These are phyloP conservation scores for Coemansia umbellata DNA, from an alignment of 192 early-diverging fungal genomes.

Conservation along the genomic window DNA sequence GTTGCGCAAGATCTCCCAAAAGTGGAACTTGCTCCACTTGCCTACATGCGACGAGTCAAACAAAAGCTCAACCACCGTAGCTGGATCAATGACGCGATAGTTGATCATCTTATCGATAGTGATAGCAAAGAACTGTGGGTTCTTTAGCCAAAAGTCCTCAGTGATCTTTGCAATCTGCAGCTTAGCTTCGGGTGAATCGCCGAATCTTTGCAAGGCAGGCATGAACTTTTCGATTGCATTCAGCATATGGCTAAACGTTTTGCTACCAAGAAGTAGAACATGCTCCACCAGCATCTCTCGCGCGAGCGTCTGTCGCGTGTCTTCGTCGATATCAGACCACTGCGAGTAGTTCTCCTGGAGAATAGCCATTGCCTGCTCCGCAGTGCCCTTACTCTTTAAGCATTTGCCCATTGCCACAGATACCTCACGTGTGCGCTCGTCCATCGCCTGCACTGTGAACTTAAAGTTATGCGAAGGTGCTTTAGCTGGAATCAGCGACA, in stretches of 20 bases:
- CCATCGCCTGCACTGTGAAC: slow-evolving; percentile 57
- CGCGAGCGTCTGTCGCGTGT: slow-evolving; percentile 38
- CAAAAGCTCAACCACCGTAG: slow-evolving; percentile 74
- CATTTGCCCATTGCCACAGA: slow-evolving; percentile 50
- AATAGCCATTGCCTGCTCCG: slow-evolving; percentile 44
- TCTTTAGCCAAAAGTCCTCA: slow-evolving; percentile 81
- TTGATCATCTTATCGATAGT: slow-evolving; percentile 92
- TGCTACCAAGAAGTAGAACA: slow-evolving; percentile 82
- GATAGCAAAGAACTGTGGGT: slow-evolving; percentile 89
- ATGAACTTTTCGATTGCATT: slow-evolving; percentile 84
- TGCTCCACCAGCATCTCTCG: slow-evolving; percentile 77
- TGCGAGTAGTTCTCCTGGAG: slow-evolving; percentile 44
- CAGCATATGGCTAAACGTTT: slow-evolving; percentile 90
- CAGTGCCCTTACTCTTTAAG: slow-evolving; percentile 45
- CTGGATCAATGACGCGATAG: slow-evolving; percentile 89
- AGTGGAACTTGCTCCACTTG: slow-evolving; percentile 53
- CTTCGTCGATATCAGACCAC: slow-evolving; percentile 43
- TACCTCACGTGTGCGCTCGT: slow-evolving; percentile 60
- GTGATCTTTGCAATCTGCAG: slow-evolving; percentile 63
- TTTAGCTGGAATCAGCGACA: slow-evolving; percentile 54
- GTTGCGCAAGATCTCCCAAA: slow-evolving; percentile 85
- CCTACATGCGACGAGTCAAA: slow-evolving; percentile 53
- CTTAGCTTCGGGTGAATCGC: slow-evolving; percentile 57
- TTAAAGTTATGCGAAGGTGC: slow-evolving; percentile 71
- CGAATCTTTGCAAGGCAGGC: slow-evolving; percentile 37